Evolutionary conservation across 306 rosid genomes (phyloP), one percentile per base, ranked within the genome.

Genomic region (Begonia fuchsioides): DNA sequence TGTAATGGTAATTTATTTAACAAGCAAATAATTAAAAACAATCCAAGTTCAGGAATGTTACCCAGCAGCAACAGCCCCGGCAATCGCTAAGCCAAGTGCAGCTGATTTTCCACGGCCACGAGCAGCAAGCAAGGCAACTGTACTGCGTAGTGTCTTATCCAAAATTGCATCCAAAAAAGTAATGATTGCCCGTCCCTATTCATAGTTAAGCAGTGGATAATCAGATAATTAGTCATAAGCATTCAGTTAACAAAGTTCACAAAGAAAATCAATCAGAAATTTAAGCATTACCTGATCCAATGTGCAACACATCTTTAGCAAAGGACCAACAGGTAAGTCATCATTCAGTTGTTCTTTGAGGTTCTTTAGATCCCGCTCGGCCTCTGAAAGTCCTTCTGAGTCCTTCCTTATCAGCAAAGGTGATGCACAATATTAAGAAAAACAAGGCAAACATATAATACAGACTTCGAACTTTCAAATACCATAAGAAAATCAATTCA

Each of bases 71-170:
- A 85, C 35, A 55, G 98, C 95, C 61, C 98, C 98, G 26, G 98
- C 72, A 73, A 90, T 66, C 4, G 98, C 78, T 63, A 90, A 77
- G 69, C 98, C 98, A 56, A 85, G 86, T 43, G 98, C 94, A 61
- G 98, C 98, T 4, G 98, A 90, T 68, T 90, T 90, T 11, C 98
- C 98, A 58, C 98, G 93, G 52, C 98, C 98, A 44, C 98, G 98
- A 59, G 81, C 85, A 76, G 98, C 95, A 11, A 90, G 72, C 70
- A 77, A 65, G 44, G 95, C 95, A 59, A 75, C 77, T 47, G 94
- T 90, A 59, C 83, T 75, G 20, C 82, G 66, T 15, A 81, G 92
- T 45, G 81, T 69, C 79, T 79, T 90, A 68, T 81, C 92, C 70
- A 90, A 72, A 68, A 90, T 67, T 67, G 87, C 71, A 69, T 90